Base-by-base conservation (phyloP, 306 rosid genomes). In the Dryas alaskensis region DNA sequence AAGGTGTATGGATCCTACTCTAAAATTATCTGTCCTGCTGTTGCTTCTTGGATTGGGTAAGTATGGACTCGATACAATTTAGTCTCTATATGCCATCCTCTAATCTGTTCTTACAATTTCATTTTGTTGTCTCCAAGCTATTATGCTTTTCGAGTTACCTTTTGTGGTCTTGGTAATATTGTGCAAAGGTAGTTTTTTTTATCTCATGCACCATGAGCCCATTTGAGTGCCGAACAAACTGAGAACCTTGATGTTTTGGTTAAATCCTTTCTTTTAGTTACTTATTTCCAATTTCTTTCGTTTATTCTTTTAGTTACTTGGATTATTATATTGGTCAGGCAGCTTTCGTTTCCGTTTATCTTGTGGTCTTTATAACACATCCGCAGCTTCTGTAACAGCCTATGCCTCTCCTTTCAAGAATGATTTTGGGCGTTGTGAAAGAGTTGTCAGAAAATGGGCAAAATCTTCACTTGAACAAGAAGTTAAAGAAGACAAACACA, bases 371-470 rank as follows among this genome's bases (percentile, higher is more conserved):
- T 22, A 9, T 62, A 4, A 44, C 51, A 3, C 58, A 7, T 50
- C 55, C 8, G 0, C 45, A 69, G 67, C 60, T 63, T 81, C 65
- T 50, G 84, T 87, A 60, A 51, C 58, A 74, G 95, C 46, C 73
- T 82, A 78, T 82, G 88, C 76, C 55, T 82, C 86, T 76, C 42
- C 84, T 31, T 58, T 73, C 3, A 75, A 60, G 58, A 51, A 74
- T 75, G 91, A 84, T 65, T 92, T 76, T 73, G 89, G 70, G 73
- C 78, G 55, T 16, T 95, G 99, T 67, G 87, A 95, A 48, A 76
- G 84, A 75, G 88, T 85, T 79, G 99, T 95, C 0, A 85, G 64
- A 83, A 85, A 67, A 64, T 95, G 99, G 99, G 86, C 93, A 4
- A 52, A 47, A 13, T 81, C 96, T 75, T 84, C 97, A 7, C 87